A percentile compares a stretch with the other conserved stretches of the same genome.
Conservation (phyloP, 495 filamentous ascomycete genomes). For the Hypomontagnella submonticulosa region DNA sequence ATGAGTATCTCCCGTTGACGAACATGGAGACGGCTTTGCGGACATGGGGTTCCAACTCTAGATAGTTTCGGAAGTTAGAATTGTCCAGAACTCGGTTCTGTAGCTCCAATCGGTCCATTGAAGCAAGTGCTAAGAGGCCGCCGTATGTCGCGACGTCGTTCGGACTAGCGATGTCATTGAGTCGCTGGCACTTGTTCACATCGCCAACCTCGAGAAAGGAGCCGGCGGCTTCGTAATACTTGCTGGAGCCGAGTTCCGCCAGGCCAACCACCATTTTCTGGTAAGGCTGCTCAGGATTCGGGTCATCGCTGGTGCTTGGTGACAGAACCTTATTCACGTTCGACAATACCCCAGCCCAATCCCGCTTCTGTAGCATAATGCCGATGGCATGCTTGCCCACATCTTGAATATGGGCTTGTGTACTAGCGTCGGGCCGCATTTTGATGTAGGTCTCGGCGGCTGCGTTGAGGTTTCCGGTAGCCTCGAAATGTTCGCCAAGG, state of each 20-base stretch:
- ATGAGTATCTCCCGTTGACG: constrained; percentile 84
- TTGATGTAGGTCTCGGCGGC: constrained; percentile 56
- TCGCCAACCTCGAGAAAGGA: constrained; percentile 72
- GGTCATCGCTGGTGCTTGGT: constrained; percentile 68
- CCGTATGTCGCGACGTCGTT: constrained; percentile 96
- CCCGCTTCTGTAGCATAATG: constrained; percentile 56
- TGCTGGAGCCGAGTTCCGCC: constrained; percentile 70
- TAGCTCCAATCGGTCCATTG: constrained; percentile 82
- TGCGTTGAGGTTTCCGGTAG: constrained; percentile 53
- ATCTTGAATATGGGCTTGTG: constrained; percentile 56
- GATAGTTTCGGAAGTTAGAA: constrained; percentile 79
- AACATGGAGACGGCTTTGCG: constrained; percentile 90
- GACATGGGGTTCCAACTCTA: constrained; percentile 94
- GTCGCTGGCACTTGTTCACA: constrained; percentile 62
- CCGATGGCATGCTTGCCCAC: constrained; percentile 56
- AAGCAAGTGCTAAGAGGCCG: constrained; percentile 87
- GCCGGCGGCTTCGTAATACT: constrained; percentile 77
- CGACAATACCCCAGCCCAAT: constrained; percentile 66
- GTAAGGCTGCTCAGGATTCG: constrained; percentile 67
- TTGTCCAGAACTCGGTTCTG: constrained; percentile 83
- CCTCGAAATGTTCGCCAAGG: constrained; percentile 58
- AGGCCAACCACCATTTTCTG: constrained; percentile 75
- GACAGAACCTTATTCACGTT: constrained; percentile 74
- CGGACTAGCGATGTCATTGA: constrained; percentile 77
- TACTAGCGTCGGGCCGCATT: constrained; percentile 61